Percentiles rank a stretch among this genome's conserved stretches.
Conservation (phyloP, 805 yeast genomes). For the Hanseniaspora vineae region DNA sequence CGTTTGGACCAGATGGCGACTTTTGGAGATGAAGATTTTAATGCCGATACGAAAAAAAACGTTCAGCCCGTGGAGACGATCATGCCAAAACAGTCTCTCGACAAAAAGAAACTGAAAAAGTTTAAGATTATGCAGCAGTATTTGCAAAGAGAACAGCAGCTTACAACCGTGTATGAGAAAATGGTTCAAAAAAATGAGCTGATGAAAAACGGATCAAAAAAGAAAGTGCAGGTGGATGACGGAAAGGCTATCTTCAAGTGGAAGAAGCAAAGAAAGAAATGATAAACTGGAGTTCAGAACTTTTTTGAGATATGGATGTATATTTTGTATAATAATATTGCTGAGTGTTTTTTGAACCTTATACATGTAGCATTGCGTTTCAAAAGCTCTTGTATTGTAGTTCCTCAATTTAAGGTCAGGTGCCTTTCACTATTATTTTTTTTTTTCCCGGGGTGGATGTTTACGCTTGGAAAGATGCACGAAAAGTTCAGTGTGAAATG, state of each 20-base stretch:
- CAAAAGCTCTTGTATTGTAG: no score
- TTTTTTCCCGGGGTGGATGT: no score
- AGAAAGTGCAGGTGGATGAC: slow-evolving; percentile 50
- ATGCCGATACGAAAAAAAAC: slow-evolving; percentile 9
- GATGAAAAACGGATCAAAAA: slow-evolving; percentile 83
- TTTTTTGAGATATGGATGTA: no score
- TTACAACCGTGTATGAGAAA: slow-evolving; percentile 53
- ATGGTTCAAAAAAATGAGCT: slow-evolving; percentile 73
- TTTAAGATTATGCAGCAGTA: slow-evolving; percentile 48
- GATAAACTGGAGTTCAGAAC: slow-evolving; percentile 1
- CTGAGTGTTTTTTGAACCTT: no score
- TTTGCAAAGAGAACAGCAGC: slow-evolving; percentile 55
- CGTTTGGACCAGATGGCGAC: slow-evolving; percentile 41
- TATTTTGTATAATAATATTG: no score
- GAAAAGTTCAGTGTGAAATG: no score
- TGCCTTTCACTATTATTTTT: no score
- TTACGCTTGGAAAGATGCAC: no score
- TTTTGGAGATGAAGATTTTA: slow-evolving; percentile 10
- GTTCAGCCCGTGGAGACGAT: slow-evolving; percentile 18
- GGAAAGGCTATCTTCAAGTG: slow-evolving; percentile 73
- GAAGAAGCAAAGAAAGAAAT: slow-evolving; percentile 63
- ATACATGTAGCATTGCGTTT: no score
- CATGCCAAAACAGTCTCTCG: slow-evolving; percentile 27
- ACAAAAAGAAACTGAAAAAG: slow-evolving; percentile 46
- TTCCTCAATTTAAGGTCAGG: no score